These are phyloP conservation scores for Bonnemaisonia californica DNA, from an alignment of 31 red algal species.

Conservation along the genomic window DNA sequence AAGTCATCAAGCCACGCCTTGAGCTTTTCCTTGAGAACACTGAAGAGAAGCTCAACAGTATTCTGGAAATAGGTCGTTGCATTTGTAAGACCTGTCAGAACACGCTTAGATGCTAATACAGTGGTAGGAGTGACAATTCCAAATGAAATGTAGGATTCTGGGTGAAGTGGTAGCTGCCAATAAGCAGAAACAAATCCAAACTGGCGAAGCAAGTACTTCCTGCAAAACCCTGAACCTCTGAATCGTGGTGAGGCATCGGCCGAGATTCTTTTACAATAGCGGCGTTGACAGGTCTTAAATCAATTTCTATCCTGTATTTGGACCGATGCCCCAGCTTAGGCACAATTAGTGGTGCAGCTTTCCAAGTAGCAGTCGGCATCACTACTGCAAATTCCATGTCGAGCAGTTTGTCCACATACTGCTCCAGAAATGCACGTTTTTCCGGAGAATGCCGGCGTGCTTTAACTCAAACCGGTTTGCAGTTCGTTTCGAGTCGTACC, in stretches of 20 bases:
- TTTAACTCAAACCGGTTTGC: constrained; percentile 11
- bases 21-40: not conserved
- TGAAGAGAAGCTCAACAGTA: constrained; percentile 14
- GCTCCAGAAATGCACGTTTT: constrained; percentile 24
- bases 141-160: constrained; percentile 4
- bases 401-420: constrained; percentile 20
- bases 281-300: constrained; percentile 36
- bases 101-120: not conserved
- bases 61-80: constrained; percentile 15
- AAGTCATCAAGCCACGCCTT: constrained; percentile 44
- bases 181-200: constrained; percentile 40
- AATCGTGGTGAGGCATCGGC: constrained; percentile 39
- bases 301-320: constrained; percentile 27
- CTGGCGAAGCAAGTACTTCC: constrained; percentile 29
- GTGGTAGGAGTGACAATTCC: not conserved
- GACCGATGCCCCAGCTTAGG: constrained; percentile 18
- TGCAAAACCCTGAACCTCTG: constrained; percentile 11
- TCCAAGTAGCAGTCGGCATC: constrained; percentile 11
- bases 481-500: not conserved
- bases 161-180: constrained; percentile 32
- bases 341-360: constrained; percentile 48
- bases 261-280: constrained; percentile 16
- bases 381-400: constrained; percentile 1
- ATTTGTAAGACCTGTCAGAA: constrained; percentile 16
- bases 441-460: constrained; percentile 22